Base-by-base conservation (phyloP, 2,329 filamentous ascomycete species). In the Uncinocarpus reesii region DNA sequence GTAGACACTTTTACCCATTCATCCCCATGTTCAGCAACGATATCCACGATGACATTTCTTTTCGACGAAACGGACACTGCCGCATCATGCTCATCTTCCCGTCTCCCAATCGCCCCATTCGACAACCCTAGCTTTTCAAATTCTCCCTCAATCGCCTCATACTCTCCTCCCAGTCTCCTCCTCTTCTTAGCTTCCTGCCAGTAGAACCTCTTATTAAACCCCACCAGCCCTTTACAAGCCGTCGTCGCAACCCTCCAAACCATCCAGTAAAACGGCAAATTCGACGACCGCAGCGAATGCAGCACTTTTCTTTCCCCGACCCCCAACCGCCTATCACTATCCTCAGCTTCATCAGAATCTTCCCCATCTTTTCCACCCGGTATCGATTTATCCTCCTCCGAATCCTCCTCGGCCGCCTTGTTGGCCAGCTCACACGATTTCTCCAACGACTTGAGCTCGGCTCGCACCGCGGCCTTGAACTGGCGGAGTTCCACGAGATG, bases 1-100 rank as follows among this genome's bases (percentile, higher is more conserved):
- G 79, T 81, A 4, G 78, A 83, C 1, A 85, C 75, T 60, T 84
- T 84, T 47, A 81, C 73, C 82, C 81, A 86, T 56, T 79, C 73
- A 49, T 72, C 64, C 8, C 81, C 81, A 59, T 78, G 73, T 48
- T 78, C 69, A 1, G 78, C 73, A 21, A 85, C 75, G 38, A 83
- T 75, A 63, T 86, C 81, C 3, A 84, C 78, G 45, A 77, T 65
- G 1, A 77, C 76, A 52, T 71, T 72, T 29, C 67, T 70, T 58
- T 73, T 71, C 46, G 70, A 60, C 43, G 54, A 54, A 46, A 57
- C 56, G 51, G 53, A 48, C 64, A 72, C 42, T 65, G 61, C 41
- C 63, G 63, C 38, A 64, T 67, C 2, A 55, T 50, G 35, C 50
- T 55, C 47, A 57, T 65, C 52, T 45, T 62, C 53, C 8, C 15